A percentile compares a stretch with the other conserved stretches of the same genome.
Conservation (phyloP, 2,329 filamentous ascomycete genomes). For the Colletotrichum camelliae region DNA sequence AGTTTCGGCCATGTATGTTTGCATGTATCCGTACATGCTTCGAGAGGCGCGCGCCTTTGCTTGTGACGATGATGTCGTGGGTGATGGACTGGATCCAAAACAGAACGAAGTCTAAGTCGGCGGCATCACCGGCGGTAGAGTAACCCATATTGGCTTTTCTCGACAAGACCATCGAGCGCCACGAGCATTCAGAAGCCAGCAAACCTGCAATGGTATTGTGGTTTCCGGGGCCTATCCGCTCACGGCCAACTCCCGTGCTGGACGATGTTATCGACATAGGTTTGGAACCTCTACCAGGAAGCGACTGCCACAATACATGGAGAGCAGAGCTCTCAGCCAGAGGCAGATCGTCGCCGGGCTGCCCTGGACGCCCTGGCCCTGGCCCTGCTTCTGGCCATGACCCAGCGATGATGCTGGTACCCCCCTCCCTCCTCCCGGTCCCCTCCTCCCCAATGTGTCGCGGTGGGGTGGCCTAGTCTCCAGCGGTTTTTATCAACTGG, state of each 20-base stretch:
- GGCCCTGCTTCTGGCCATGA: neutral
- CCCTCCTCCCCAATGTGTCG: constrained; percentile 51
- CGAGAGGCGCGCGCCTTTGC: constrained; percentile 21
- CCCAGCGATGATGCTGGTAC: constrained; percentile 40
- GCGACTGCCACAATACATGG: neutral
- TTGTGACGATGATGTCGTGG: constrained; percentile 20
- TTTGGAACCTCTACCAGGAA: neutral
- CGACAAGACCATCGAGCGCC: neutral
- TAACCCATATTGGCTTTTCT: neutral
- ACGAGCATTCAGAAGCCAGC: neutral
- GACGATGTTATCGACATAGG: neutral
- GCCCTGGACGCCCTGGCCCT: neutral
- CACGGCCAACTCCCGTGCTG: neutral
- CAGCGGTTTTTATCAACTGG: constrained; percentile 76
- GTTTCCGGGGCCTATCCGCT: neutral
- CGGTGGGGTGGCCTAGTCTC: constrained; percentile 69
- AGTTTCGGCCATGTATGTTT: constrained; percentile 15
- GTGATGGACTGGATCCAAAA: neutral
- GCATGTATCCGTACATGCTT: constrained; percentile 2
- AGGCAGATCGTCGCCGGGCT: constrained; percentile 49
- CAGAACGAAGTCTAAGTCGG: constrained; percentile 11
- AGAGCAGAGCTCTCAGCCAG: constrained; percentile 42
- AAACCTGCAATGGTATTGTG: neutral
- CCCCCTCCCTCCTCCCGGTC: neutral
- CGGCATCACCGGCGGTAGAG: constrained; percentile 8